Evolutionary conservation across 1,284 basidiomycete species (phyloP).

Genomic region (Agroathelia rolfsii): DNA sequence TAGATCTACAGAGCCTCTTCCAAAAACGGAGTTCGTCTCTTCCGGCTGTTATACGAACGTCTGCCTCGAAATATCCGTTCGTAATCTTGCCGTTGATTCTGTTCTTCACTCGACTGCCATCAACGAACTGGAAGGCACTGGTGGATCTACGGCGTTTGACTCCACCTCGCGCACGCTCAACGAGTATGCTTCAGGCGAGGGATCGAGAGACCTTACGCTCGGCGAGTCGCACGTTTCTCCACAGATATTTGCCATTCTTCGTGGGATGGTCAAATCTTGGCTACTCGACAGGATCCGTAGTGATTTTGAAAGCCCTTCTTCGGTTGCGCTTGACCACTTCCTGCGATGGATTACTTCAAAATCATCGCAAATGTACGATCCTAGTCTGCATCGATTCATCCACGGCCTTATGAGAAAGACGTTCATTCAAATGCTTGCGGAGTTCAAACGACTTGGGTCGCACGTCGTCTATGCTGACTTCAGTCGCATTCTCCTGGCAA

Average conservation of each 20-base stretch:
- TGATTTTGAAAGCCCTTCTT: constrained; percentile 52
- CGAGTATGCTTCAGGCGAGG: constrained; percentile 77
- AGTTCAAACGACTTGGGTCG: constrained; percentile 93
- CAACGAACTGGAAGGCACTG: constrained; percentile 93
- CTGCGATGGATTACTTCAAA: constrained; percentile 94
- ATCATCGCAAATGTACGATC: constrained; percentile 84
- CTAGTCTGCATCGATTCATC: constrained; percentile 88
- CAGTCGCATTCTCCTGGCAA: constrained; percentile 82
- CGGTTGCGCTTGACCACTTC: constrained; percentile 80
- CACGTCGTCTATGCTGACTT: constrained; percentile 95
- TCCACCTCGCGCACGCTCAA: constrained; percentile 86
- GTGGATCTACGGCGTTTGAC: constrained; percentile 89
- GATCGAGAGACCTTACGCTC: constrained; percentile 70
- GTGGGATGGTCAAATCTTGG: constrained; percentile 88
- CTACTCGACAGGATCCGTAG: constrained; percentile 77
- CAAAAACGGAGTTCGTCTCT: constrained; percentile 77
- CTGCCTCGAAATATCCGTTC: constrained; percentile 82
- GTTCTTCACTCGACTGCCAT: constrained; percentile 91
- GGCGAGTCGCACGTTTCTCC: constrained; percentile 92
- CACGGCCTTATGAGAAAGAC: constrained; percentile 97
- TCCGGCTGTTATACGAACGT: constrained; percentile 91
- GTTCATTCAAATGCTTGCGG: constrained; percentile 92
- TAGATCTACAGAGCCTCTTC: constrained; percentile 69
- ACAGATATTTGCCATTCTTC: constrained; percentile 80
- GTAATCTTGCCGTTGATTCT: constrained; percentile 90